Evolutionary conservation across 441 rosid genomes (phyloP).

Genomic region (Metrosideros polymorpha): DNA sequence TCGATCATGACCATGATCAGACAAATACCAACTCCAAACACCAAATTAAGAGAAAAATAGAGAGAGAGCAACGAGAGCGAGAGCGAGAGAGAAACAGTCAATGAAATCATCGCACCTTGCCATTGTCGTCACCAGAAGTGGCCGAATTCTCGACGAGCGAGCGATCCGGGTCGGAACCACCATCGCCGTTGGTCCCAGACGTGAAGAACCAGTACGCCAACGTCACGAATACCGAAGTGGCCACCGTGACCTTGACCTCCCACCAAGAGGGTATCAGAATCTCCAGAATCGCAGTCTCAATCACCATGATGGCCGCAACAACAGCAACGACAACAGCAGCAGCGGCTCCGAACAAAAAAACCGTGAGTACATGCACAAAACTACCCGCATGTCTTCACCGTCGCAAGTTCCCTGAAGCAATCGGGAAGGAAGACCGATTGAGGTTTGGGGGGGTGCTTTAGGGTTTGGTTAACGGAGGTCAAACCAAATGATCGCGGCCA

Average conservation of each 20-base stretch:
- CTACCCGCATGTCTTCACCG: not conserved
- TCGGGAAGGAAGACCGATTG: not conserved
- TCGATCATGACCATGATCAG: not conserved
- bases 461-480: not conserved
- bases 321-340: not conserved
- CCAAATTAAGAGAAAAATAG: not conserved
- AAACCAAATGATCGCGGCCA: not conserved
- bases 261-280: conserved; percentile 76
- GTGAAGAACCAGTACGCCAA: conserved; percentile 54
- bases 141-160: conserved; percentile 24
- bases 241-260: conserved; percentile 76
- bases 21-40: not conserved
- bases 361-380: not conserved
- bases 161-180: conserved; percentile 22
- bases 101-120: conserved; percentile 44
- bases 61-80: not conserved
- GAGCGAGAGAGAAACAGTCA: not conserved
- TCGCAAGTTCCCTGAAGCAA: not conserved
- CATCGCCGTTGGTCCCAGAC: conserved; percentile 22
- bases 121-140: conserved; percentile 32
- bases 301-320: conserved; percentile 14
- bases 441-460: not conserved
- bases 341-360: not conserved
- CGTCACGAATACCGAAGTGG: conserved; percentile 52
- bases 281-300: conserved; percentile 28